phyloP scores from a whole-genome alignment of 2,329 filamentous ascomycete species.

The Bimuria novae-zelandiae region DNA sequence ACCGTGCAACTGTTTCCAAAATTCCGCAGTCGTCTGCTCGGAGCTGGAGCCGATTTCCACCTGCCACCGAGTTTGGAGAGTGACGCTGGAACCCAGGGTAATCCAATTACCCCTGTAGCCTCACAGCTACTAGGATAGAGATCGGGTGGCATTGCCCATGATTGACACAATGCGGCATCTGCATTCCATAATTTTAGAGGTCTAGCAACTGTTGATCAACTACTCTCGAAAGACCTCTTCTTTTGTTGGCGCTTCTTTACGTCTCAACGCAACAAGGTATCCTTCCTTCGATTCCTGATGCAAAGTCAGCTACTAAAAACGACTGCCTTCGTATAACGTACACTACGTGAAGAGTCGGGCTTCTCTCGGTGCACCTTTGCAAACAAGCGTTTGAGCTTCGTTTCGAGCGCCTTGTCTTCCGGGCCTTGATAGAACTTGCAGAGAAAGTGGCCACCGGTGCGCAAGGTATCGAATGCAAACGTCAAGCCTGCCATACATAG shows the following conservation, averaged over 20 bases:
- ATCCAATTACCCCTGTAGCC: background rate
- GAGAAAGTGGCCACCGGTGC: conserved; percentile 83
- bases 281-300: conserved; percentile 78
- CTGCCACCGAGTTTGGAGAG: background rate
- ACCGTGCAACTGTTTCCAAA: background rate
- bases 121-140: background rate
- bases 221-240: conserved; percentile 51
- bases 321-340: conserved; percentile 47
- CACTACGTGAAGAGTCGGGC: conserved; percentile 85
- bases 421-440: conserved; percentile 96
- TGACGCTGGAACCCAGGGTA: background rate
- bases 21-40: background rate
- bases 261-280: conserved; percentile 79
- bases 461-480: conserved; percentile 85
- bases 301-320: background rate
- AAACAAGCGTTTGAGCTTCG: conserved; percentile 75
- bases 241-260: conserved; percentile 60
- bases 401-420: conserved; percentile 82
- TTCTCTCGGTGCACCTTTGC: conserved; percentile 82
- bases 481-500: conserved; percentile 83
- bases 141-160: background rate
- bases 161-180: background rate
- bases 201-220: background rate
- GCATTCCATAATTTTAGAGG: background rate
- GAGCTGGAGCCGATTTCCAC: background rate